phyloP scores from a whole-genome alignment of 2,329 filamentous ascomycete species.

The Coniochaeta sp. region DNA sequence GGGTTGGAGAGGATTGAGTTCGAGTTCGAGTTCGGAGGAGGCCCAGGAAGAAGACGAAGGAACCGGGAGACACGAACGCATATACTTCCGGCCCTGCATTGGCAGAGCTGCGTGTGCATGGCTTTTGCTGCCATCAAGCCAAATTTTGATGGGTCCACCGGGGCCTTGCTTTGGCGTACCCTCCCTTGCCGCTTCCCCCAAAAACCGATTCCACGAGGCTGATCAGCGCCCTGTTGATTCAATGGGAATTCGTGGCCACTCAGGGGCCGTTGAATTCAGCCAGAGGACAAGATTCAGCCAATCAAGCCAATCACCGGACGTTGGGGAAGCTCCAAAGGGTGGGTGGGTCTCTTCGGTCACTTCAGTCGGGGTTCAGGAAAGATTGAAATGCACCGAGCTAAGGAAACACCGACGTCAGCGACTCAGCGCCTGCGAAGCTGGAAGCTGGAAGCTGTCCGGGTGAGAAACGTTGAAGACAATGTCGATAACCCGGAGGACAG shows the following conservation, averaged over 20 bases:
- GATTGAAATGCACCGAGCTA: not conserved
- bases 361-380: not conserved
- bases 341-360: not conserved
- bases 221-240: not conserved
- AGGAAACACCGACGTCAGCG: not conserved
- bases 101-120: not conserved
- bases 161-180: not conserved
- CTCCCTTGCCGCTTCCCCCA: not conserved
- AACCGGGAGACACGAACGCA: not conserved
- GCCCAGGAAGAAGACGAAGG: not conserved
- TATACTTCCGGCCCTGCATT: not conserved
- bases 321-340: constrained; percentile 16
- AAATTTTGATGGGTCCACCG: constrained; percentile 1
- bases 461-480: not conserved
- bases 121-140: not conserved
- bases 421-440: not conserved
- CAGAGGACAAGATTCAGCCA: not conserved
- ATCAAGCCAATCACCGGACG: constrained; percentile 15
- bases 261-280: constrained; percentile 2
- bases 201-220: constrained; percentile 5
- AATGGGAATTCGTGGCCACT: constrained; percentile 1
- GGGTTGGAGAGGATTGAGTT: not conserved
- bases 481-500: not conserved
- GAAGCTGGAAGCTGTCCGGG: no score
- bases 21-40: not conserved